Percentiles rank a stretch among this genome's conserved stretches.
Evolutionary conservation across 352 stramenopile species (phyloP).

Genomic region (Thraustochytrium sp.): DNA sequence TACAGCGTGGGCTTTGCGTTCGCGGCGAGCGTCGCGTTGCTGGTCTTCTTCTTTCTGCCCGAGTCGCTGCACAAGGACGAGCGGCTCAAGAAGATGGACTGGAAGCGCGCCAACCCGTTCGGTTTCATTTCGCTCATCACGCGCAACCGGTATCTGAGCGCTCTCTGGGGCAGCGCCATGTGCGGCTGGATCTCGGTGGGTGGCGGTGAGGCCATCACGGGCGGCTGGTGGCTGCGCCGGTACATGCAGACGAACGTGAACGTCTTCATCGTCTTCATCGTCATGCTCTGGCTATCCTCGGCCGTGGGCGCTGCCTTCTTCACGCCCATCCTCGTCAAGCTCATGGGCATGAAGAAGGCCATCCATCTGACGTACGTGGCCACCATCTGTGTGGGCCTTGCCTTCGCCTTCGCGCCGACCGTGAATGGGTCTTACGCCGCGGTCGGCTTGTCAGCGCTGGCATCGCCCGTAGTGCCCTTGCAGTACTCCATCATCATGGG

Average conservation of each 20-base stretch:
- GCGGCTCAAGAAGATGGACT: slow-evolving; percentile 31
- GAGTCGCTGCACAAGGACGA: slow-evolving; percentile 42
- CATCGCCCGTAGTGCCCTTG: slow-evolving; percentile 10
- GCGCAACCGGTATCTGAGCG: slow-evolving; percentile 36
- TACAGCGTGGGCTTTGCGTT: slow-evolving; percentile 36
- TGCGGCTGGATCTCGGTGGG: slow-evolving; percentile 43
- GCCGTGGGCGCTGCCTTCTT: slow-evolving; percentile 34
- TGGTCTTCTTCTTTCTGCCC: slow-evolving; percentile 39
- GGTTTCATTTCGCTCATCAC: slow-evolving; percentile 40
- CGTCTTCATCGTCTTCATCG: slow-evolving; percentile 41
- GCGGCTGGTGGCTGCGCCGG: slow-evolving; percentile 43
- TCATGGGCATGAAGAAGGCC: slow-evolving; percentile 36
- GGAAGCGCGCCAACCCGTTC: slow-evolving; percentile 44
- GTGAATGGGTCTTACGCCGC: slow-evolving; percentile 36
- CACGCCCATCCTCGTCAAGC: slow-evolving; percentile 17
- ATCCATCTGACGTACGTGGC: slow-evolving; percentile 25
- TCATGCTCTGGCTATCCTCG: slow-evolving; percentile 30
- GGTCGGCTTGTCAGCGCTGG: slow-evolving; percentile 41
- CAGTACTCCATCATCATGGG: slow-evolving; percentile 17
- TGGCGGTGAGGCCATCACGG: slow-evolving; percentile 11
- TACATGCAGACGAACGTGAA: slow-evolving; percentile 36
- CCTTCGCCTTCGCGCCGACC: slow-evolving; percentile 38
- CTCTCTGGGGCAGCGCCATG: slow-evolving; percentile 19
- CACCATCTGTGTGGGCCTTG: slow-evolving; percentile 42
- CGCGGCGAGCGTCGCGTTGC: not conserved